phyloP scores from a whole-genome alignment of 129 eudicot genomes.

The Pseudognaphalium luteoalbum region DNA sequence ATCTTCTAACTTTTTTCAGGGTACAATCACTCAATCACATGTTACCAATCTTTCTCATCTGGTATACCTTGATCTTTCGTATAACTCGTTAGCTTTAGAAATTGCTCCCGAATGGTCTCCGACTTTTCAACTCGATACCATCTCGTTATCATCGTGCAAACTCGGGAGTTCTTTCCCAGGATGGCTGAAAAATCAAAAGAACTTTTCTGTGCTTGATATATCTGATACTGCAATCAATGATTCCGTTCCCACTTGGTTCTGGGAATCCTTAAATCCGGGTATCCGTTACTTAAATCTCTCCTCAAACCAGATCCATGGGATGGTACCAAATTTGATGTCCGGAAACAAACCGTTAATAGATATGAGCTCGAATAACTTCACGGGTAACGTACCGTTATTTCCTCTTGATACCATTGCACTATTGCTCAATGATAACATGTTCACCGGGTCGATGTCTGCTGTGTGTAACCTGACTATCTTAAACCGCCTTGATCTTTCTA shows the following conservation, averaged over 20 bases:
- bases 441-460: slow-evolving; percentile 35
- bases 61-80: slow-evolving; percentile 9
- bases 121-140: slow-evolving; percentile 36
- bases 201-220: slow-evolving; percentile 29
- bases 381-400: slow-evolving; percentile 36
- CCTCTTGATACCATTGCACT: slow-evolving; percentile 29
- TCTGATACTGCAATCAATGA: slow-evolving; percentile 35
- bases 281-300: slow-evolving; percentile 41
- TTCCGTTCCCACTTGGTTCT: slow-evolving; percentile 44
- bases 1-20: slow-evolving; percentile 35
- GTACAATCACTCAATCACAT: slow-evolving; percentile 35
- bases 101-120: slow-evolving; percentile 33
- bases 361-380: slow-evolving; percentile 38
- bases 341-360: slow-evolving; percentile 29
- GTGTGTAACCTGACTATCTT: slow-evolving; percentile 35
- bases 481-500: slow-evolving; percentile 37
- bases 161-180: slow-evolving; percentile 40
- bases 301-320: slow-evolving; percentile 39
- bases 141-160: slow-evolving; percentile 29
- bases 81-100: slow-evolving; percentile 13
- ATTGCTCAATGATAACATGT: slow-evolving; percentile 34
- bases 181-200: slow-evolving; percentile 52
- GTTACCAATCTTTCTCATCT: slow-evolving; percentile 39
- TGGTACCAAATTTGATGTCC: slow-evolving; percentile 30
- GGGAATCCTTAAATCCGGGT: slow-evolving; percentile 29